Conservation (phyloP, 169 alveolate genomes). For the Besnoitia besnoiti region DNA sequence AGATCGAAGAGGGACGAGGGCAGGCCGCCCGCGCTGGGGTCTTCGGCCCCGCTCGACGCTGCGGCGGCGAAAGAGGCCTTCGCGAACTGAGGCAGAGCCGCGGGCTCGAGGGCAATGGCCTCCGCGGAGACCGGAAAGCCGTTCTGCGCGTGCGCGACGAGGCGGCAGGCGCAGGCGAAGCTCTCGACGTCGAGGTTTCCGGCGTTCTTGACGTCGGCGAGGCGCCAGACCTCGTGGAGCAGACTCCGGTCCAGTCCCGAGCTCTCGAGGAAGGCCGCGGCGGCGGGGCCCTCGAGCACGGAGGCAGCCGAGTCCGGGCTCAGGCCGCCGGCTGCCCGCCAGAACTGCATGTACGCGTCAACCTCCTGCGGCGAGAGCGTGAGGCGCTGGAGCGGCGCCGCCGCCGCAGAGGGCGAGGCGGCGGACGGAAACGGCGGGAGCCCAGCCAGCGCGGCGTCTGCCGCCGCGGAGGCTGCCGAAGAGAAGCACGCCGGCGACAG, state of each 20-base stretch:
- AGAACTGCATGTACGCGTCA: not conserved
- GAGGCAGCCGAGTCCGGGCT: not conserved
- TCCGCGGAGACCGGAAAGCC: conserved; percentile 2
- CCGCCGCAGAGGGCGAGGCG: not conserved
- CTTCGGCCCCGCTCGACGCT: not conserved
- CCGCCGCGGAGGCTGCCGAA: not conserved
- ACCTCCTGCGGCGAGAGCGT: not conserved
- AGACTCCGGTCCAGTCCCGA: not conserved
- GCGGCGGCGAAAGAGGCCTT: not conserved
- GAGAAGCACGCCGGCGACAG: not conserved
- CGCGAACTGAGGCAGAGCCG: not conserved
- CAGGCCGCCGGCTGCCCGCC: conserved; percentile 13
- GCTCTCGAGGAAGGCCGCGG: not conserved
- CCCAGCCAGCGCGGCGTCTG: not conserved
- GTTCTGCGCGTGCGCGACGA: conserved; percentile 32
- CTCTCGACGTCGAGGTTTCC: conserved; percentile 11
- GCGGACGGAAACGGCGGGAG: not conserved
- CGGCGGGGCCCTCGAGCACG: not conserved
- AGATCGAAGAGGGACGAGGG: not conserved
- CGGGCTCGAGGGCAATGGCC: not conserved
- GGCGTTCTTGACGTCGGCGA: not conserved
- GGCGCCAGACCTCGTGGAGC: not conserved
- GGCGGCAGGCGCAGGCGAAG: conserved; percentile 21
- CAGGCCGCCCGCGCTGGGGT: not conserved
- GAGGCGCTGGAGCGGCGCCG: not conserved